Conservation (phyloP, 1,284 basidiomycete species). For the Sphaerobolus stellatus region DNA sequence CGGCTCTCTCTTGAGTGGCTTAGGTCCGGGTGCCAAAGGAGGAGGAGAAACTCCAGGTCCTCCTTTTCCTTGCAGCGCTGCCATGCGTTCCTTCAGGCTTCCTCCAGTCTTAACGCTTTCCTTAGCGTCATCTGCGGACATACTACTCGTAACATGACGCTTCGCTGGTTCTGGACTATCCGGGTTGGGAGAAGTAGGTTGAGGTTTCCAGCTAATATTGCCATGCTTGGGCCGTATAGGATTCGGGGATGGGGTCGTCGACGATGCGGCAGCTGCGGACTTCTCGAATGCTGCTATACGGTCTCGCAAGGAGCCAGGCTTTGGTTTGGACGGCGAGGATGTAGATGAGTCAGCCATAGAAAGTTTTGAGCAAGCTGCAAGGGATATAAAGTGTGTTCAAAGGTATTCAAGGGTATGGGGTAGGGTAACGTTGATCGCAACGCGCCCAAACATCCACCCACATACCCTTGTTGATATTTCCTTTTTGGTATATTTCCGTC, state of each 20-base stretch:
- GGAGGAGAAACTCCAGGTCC: slow-evolving; percentile 38
- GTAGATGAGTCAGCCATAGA: no score
- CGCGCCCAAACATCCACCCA: no score
- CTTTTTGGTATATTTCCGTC: no score
- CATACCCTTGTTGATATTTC: no score
- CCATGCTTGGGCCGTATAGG: slow-evolving; percentile 68
- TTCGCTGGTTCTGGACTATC: slow-evolving; percentile 18
- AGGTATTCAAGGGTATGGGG: no score
- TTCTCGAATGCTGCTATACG: slow-evolving; percentile 82
- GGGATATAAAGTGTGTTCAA: no score
- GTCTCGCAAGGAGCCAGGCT: slow-evolving; percentile 74
- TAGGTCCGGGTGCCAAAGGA: slow-evolving; percentile 46
- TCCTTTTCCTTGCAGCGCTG: slow-evolving; percentile 74
- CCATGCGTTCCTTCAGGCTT: slow-evolving; percentile 89
- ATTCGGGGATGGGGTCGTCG: slow-evolving; percentile 50
- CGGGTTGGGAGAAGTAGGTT: slow-evolving; percentile 51
- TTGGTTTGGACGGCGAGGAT: slow-evolving; percentile 53
- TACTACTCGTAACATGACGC: slow-evolving; percentile 40
- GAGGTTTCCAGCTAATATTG: slow-evolving; percentile 66
- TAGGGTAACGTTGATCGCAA: no score
- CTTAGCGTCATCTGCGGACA: slow-evolving; percentile 84
- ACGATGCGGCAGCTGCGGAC: slow-evolving; percentile 43
- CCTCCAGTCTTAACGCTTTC: slow-evolving; percentile 72
- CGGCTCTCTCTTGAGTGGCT: slow-evolving; percentile 41
- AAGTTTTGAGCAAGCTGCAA: no score